A percentile compares a stretch with the other conserved stretches of the same genome.
These are phyloP conservation scores for Tuber magnatum DNA, from an alignment of 495 filamentous ascomycete species.

Conservation along the genomic window DNA sequence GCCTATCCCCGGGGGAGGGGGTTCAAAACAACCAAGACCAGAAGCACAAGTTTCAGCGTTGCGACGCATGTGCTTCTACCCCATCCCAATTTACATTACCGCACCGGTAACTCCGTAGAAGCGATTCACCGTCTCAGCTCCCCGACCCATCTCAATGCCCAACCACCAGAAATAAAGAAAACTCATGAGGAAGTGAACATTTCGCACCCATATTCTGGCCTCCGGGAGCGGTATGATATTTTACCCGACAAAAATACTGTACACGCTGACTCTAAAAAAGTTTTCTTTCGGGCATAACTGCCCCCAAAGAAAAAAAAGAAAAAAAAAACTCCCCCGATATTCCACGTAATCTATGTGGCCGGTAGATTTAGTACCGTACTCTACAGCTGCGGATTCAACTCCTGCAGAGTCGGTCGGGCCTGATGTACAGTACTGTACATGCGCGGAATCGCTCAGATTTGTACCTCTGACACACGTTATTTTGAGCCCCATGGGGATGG, in stretches of 20 bases:
- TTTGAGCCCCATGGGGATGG: background rate
- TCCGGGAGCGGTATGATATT: too few species aligned
- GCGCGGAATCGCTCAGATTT: background rate
- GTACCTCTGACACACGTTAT: background rate
- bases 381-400: background rate
- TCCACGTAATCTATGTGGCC: background rate
- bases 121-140: background rate
- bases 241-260: background rate
- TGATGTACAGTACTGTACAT: background rate
- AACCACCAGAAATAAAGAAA: background rate
- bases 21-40: background rate
- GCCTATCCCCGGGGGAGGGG: background rate
- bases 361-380: background rate
- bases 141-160: too few species aligned
- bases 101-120: background rate
- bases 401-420: background rate
- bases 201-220: too few species aligned
- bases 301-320: too few species aligned
- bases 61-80: background rate
- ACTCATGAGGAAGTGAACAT: background rate
- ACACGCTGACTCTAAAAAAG: background rate
- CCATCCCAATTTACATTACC: too few species aligned
- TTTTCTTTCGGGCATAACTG: background rate
- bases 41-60: background rate
- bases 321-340: too few species aligned